Evolutionary conservation across 2,329 filamentous ascomycete species (phyloP).

Genomic region (Trichocomaceae sp.): DNA sequence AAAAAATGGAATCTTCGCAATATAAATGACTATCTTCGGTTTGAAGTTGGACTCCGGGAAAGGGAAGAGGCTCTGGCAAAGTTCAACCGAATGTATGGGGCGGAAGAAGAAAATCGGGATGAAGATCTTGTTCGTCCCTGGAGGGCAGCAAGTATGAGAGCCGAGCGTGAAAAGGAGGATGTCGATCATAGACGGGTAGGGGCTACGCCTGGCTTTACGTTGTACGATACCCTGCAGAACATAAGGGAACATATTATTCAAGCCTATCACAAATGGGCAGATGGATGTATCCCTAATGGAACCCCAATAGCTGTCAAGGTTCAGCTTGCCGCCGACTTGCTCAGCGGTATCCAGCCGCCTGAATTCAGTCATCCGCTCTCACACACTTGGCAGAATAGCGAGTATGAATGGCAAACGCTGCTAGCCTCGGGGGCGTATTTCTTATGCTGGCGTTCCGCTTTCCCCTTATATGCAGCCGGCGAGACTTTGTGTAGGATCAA

Average conservation of each 20-base stretch:
- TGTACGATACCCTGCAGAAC: constrained; percentile 18
- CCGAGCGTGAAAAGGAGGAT: constrained; percentile 14
- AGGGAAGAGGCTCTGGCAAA: constrained; percentile 24
- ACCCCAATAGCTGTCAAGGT: constrained; percentile 12
- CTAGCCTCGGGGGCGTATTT: constrained; percentile 36
- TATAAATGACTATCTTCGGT: constrained; percentile 42
- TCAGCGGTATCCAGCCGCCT: constrained; percentile 27
- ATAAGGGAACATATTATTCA: constrained; percentile 19
- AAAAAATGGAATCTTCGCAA: constrained; percentile 24
- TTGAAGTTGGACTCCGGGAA: constrained; percentile 32
- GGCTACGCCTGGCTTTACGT: constrained; percentile 4
- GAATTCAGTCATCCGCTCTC: constrained; percentile 27
- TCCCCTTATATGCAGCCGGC: constrained; percentile 28
- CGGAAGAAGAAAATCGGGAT: constrained; percentile 21
- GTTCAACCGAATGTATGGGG: constrained; percentile 23
- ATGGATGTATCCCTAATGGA: neutral
- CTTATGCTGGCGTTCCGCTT: constrained; percentile 16
- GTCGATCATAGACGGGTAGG: neutral
- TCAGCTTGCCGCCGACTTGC: constrained; percentile 23
- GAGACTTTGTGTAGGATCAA: constrained; percentile 31
- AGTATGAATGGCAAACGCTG: constrained; percentile 27
- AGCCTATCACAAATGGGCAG: constrained; percentile 19
- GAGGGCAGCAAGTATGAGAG: constrained; percentile 20
- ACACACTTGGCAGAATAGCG: constrained; percentile 29
- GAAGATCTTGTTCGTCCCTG: constrained; percentile 30